phyloP scores from a whole-genome alignment of 2,329 filamentous ascomycete species.

The Colletotrichum horii region DNA sequence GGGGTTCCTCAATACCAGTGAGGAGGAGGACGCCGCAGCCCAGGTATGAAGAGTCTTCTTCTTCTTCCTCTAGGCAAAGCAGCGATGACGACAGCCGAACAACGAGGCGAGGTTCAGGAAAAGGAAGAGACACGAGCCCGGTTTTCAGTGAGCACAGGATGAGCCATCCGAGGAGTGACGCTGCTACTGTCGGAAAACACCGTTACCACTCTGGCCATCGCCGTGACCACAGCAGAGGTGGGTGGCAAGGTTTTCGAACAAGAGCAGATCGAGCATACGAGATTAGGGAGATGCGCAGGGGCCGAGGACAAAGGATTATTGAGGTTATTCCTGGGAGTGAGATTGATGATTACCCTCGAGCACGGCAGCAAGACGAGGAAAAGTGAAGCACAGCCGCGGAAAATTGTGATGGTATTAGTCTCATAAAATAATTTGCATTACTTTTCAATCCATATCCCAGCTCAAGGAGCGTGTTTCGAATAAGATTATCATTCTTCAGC shows the following conservation, averaged over 20 bases:
- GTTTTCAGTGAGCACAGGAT: not conserved
- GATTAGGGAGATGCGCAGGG: not conserved
- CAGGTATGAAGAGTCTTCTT: not conserved
- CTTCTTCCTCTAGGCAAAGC: not conserved
- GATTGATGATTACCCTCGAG: not conserved
- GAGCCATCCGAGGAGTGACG: not conserved
- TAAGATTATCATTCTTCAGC: not conserved
- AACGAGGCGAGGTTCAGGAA: not conserved
- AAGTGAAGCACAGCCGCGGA: not conserved
- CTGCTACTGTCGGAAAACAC: not conserved
- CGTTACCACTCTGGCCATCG: not conserved
- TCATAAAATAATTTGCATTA: not conserved
- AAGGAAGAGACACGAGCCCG: not conserved
- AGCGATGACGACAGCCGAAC: not conserved
- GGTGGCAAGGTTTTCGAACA: not conserved
- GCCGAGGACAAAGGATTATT: not conserved
- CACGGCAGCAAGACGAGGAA: not conserved
- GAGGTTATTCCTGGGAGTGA: constrained; percentile 13
- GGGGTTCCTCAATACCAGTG: not conserved
- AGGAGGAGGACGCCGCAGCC: not conserved
- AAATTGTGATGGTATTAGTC: not conserved
- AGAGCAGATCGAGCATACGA: not conserved
- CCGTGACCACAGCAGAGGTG: not conserved
- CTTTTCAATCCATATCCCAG: not conserved
- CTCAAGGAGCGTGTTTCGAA: not conserved